Conservation (phyloP, 2,329 filamentous ascomycete species). For the Hymenoscyphus repandus region DNA sequence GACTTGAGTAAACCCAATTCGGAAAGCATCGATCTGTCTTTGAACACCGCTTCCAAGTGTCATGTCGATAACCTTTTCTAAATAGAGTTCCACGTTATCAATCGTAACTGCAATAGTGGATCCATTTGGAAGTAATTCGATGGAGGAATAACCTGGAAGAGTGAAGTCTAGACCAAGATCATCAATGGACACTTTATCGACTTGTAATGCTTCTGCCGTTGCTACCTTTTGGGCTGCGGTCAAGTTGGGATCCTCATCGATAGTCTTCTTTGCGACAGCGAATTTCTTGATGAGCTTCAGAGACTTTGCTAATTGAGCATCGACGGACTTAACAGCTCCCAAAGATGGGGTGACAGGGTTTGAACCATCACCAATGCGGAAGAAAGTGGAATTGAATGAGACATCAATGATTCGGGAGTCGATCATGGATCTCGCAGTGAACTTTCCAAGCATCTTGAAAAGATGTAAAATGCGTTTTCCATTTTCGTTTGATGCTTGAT, state of each 20-base stretch:
- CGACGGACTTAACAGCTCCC: slow-evolving; percentile 83
- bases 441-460: slow-evolving; percentile 93
- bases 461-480: slow-evolving; percentile 84
- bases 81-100: slow-evolving; percentile 83
- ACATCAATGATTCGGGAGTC: slow-evolving; percentile 97
- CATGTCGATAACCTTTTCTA: slow-evolving; percentile 86
- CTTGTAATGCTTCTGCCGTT: slow-evolving; percentile 61
- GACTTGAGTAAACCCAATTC: slow-evolving; percentile 85
- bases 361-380: slow-evolving; percentile 74
- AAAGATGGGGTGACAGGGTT: slow-evolving; percentile 72
- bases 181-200: slow-evolving; percentile 75
- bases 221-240: slow-evolving; percentile 65
- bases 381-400: slow-evolving; percentile 96
- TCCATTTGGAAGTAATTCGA: slow-evolving; percentile 76
- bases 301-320: slow-evolving; percentile 79
- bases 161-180: slow-evolving; percentile 93
- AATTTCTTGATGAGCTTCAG: slow-evolving; percentile 85
- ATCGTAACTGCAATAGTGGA: slow-evolving; percentile 73
- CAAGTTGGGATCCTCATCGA: slow-evolving; percentile 66
- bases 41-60: slow-evolving; percentile 86
- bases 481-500: slow-evolving; percentile 67
- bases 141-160: slow-evolving; percentile 80
- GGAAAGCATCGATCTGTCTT: slow-evolving; percentile 86
- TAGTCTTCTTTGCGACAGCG: slow-evolving; percentile 71
- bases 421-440: slow-evolving; percentile 96